Evolutionary conservation across 2,329 filamentous ascomycete genomes (phyloP).

Genomic region (Claviceps paspali): DNA sequence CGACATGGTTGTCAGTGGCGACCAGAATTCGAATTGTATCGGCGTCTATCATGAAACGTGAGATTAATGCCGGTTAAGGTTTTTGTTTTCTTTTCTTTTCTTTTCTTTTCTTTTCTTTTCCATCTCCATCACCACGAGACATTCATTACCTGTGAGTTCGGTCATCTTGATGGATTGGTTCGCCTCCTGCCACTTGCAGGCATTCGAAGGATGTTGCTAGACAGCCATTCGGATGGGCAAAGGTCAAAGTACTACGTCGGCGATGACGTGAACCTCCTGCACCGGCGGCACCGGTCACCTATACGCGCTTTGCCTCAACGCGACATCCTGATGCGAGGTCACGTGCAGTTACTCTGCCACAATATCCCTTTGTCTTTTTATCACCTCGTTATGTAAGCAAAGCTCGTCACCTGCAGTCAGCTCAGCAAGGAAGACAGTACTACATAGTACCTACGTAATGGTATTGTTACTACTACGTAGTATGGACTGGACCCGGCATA

Average conservation of each 20-base stretch:
- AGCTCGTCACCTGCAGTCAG: too few species aligned
- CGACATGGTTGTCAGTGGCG: slow-evolving; percentile 94
- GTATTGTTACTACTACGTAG: too few species aligned
- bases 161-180: slow-evolving; percentile 1
- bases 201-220: neutral
- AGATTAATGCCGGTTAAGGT: neutral
- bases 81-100: too few species aligned
- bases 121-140: too few species aligned
- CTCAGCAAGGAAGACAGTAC: too few species aligned
- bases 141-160: slow-evolving; percentile 3
- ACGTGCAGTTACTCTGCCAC: too few species aligned
- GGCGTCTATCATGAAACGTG: slow-evolving; percentile 27
- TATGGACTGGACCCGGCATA: too few species aligned
- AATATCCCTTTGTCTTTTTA: neutral
- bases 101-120: too few species aligned
- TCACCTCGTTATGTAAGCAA: too few species aligned
- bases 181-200: neutral
- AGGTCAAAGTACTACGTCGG: neutral
- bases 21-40: slow-evolving; percentile 92
- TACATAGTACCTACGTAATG: too few species aligned
- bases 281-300: too few species aligned
- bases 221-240: neutral
- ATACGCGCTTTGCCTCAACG: slow-evolving; percentile 9
- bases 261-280: neutral
- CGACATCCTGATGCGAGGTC: slow-evolving; percentile 15